Percentiles rank a stretch among this genome's conserved stretches.
These are phyloP conservation scores for Pelargonium citronellum DNA, from an alignment of 441 rosid genomes.

Conservation along the genomic window DNA sequence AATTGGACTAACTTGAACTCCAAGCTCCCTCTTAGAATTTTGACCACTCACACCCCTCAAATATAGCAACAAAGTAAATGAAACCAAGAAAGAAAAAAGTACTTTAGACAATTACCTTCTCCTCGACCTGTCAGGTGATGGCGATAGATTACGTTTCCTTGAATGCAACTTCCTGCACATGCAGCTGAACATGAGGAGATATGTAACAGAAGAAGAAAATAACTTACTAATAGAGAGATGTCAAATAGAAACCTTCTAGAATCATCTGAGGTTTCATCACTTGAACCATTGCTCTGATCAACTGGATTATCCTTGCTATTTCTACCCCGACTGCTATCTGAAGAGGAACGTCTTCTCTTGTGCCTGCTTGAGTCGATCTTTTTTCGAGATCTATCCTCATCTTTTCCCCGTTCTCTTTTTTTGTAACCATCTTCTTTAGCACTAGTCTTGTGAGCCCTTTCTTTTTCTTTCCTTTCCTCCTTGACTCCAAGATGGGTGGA, in stretches of 20 bases:
- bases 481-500: slow-evolving; percentile 36
- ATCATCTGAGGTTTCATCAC: slow-evolving; percentile 65
- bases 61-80: background rate
- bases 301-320: slow-evolving; percentile 39
- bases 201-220: slow-evolving; percentile 6
- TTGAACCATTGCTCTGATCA: slow-evolving; percentile 36
- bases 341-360: slow-evolving; percentile 62
- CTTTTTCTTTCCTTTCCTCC: slow-evolving; percentile 50
- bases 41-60: slow-evolving; percentile 10
- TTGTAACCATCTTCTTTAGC: slow-evolving; percentile 49
- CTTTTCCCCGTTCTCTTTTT: slow-evolving; percentile 52
- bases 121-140: slow-evolving; percentile 73
- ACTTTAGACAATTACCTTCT: slow-evolving; percentile 45
- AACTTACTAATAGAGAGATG: slow-evolving; percentile 20
- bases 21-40: background rate
- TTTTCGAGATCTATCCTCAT: slow-evolving; percentile 46
- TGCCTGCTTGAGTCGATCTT: slow-evolving; percentile 55
- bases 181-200: slow-evolving; percentile 22
- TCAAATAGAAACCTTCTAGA: slow-evolving; percentile 53
- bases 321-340: slow-evolving; percentile 49
- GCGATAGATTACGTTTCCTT: slow-evolving; percentile 50
- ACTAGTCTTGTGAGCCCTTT: slow-evolving; percentile 42
- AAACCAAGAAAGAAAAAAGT: slow-evolving; percentile 5
- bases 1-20: background rate
- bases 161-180: slow-evolving; percentile 49